phyloP scores from a whole-genome alignment of 495 filamentous ascomycete species.

The Penicillium paxilli region DNA sequence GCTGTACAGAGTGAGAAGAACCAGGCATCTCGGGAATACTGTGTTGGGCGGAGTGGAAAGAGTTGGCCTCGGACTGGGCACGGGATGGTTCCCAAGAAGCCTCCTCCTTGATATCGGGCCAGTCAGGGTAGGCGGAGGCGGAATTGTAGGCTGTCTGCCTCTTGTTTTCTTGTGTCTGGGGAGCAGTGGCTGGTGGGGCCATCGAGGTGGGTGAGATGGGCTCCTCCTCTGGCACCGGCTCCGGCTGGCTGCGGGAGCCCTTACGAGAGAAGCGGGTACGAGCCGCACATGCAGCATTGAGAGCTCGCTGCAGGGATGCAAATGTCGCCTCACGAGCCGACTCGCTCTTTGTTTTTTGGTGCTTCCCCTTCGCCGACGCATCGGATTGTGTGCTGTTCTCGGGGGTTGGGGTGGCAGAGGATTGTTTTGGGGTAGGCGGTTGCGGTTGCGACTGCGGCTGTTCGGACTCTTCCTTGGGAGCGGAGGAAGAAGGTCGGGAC shows the following conservation, averaged over 20 bases:
- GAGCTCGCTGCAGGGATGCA: slow-evolving; percentile 44
- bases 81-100: slow-evolving; percentile 37
- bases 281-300: slow-evolving; percentile 46
- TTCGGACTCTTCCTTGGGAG: slow-evolving; percentile 26
- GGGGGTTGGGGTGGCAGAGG: slow-evolving; percentile 19
- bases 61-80: slow-evolving; percentile 20
- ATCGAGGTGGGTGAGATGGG: slow-evolving; percentile 36
- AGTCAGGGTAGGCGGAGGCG: slow-evolving; percentile 33
- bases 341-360: slow-evolving; percentile 45
- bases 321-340: slow-evolving; percentile 46
- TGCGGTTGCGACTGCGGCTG: too few relatives aligned
- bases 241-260: slow-evolving; percentile 20
- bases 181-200: slow-evolving; percentile 21
- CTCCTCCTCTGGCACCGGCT: slow-evolving; percentile 17
- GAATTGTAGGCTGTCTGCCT: slow-evolving; percentile 17
- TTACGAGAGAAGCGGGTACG: slow-evolving; percentile 34
- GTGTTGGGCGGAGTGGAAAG: slow-evolving; percentile 23
- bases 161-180: slow-evolving; percentile 11
- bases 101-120: slow-evolving; percentile 33
- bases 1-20: slow-evolving; percentile 16
- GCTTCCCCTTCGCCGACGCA: slow-evolving; percentile 23
- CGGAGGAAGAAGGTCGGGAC: slow-evolving; percentile 21
- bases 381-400: slow-evolving; percentile 26
- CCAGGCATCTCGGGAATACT: slow-evolving; percentile 21
- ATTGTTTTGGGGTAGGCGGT: slow-evolving; percentile 36